Percentiles rank a stretch among this genome's conserved stretches.
Conservation (phyloP, 176 grass and related monocot genomes). For the Raddia guianensis region DNA sequence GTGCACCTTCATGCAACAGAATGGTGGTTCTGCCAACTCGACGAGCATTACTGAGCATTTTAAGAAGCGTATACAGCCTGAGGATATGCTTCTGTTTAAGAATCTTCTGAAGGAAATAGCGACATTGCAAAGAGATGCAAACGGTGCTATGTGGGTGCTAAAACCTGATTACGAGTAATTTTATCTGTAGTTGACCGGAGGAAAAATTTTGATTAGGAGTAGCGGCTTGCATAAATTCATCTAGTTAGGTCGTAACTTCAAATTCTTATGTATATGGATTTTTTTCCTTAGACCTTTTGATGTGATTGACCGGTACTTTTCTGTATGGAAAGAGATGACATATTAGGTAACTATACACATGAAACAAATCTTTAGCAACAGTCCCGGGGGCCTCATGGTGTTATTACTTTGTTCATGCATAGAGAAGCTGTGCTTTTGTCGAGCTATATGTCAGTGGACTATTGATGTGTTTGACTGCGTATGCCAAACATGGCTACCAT, state of each 20-base stretch:
- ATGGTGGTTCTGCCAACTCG: constrained; percentile 59
- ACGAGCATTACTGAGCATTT: constrained; percentile 73
- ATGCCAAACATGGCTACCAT: no score
- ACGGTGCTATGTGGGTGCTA: constrained; percentile 68
- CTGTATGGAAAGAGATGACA: constrained; percentile 2
- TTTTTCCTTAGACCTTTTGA: neutral
- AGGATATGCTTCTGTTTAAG: constrained; percentile 82
- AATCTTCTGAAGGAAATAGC: constrained; percentile 88
- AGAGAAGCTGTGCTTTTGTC: no score
- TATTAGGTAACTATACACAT: neutral
- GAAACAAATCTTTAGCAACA: neutral
- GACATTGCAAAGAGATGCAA: constrained; percentile 52
- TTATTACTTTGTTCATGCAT: no score
- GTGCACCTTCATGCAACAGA: constrained; percentile 79
- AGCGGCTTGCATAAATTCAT: neutral
- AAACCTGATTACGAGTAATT: constrained; percentile 64
- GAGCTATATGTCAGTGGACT: no score
- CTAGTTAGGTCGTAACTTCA: neutral
- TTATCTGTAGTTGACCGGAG: neutral
- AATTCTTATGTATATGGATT: neutral
- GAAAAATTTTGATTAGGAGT: constrained; percentile 5
- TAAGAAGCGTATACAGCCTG: constrained; percentile 63
- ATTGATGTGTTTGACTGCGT: no score
- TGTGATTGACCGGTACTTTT: constrained; percentile 14
- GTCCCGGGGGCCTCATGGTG: neutral